A percentile compares a stretch with the other conserved stretches of the same genome.
Evolutionary conservation across 352 stramenopile genomes (phyloP).

Genomic region (Phytophthora agathidicida): DNA sequence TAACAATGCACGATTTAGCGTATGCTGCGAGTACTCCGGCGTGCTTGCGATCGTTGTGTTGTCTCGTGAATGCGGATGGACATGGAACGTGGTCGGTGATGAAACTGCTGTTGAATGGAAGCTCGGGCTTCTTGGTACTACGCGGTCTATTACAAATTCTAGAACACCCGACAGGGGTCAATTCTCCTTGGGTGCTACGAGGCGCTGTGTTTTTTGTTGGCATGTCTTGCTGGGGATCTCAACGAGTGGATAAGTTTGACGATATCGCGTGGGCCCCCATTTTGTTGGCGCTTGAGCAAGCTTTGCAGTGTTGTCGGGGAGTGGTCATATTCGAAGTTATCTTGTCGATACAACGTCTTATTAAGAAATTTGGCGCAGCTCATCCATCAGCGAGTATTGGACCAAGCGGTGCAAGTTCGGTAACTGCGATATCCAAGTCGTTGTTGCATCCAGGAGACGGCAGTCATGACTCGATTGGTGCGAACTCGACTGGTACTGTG

Average conservation of each 20-base stretch:
- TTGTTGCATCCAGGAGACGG: constrained; percentile 2
- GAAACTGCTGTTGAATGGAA: constrained; percentile 75
- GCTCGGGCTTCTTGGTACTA: constrained; percentile 70
- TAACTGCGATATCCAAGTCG: constrained; percentile 2
- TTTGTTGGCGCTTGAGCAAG: constrained; percentile 65
- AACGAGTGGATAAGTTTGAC: constrained; percentile 76
- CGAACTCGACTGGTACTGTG: neutral
- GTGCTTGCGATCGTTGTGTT: constrained; percentile 80
- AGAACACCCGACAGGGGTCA: constrained; percentile 55
- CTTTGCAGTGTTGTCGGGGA: constrained; percentile 68
- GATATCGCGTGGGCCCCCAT: constrained; percentile 79
- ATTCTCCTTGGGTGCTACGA: constrained; percentile 76
- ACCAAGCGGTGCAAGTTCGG: constrained; percentile 9
- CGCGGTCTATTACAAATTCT: constrained; percentile 75
- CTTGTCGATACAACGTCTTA: constrained; percentile 81
- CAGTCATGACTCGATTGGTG: constrained; percentile 6
- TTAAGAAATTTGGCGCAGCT: constrained; percentile 83
- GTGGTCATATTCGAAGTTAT: constrained; percentile 91
- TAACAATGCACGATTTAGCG: constrained; percentile 66
- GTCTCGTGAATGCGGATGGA: constrained; percentile 84
- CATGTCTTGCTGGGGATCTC: constrained; percentile 90
- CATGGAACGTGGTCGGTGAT: constrained; percentile 86
- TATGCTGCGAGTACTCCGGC: constrained; percentile 60
- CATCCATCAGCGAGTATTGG: constrained; percentile 8
- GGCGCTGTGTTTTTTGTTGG: constrained; percentile 88